Conservation (phyloP, 148 eudicot species). For the Beta vulgaris region DNA sequence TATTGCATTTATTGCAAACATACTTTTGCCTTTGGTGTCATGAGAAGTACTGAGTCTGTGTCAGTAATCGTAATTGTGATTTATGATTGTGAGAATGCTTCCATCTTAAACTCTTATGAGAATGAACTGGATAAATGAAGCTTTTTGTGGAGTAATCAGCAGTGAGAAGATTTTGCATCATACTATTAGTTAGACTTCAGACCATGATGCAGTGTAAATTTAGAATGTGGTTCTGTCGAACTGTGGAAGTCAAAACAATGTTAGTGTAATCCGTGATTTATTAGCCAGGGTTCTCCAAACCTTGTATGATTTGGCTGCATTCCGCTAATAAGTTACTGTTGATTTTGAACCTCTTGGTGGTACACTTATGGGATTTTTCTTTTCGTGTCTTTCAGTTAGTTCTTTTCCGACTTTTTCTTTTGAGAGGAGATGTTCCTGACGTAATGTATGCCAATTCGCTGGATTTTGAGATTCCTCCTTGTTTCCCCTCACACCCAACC, state of each 20-base stretch:
- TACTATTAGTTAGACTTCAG: background rate
- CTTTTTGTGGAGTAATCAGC: background rate
- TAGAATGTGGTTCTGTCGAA: background rate
- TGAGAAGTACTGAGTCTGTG: background rate
- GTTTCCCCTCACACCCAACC: too few species aligned
- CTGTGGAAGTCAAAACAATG: background rate
- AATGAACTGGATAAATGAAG: background rate
- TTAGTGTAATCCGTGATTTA: background rate
- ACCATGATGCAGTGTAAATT: background rate
- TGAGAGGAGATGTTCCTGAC: background rate
- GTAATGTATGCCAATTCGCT: background rate
- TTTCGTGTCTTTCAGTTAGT: too few species aligned
- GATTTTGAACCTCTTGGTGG: too few species aligned
- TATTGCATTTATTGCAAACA: background rate
- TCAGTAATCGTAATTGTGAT: background rate
- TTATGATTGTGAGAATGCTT: background rate
- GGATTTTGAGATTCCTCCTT: too few species aligned
- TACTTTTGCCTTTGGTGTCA: background rate
- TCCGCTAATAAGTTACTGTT: too few species aligned
- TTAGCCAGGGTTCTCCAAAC: background rate
- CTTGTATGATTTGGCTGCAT: background rate
- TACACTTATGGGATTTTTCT: too few species aligned
- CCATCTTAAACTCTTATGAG: background rate
- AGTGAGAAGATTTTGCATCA: background rate
- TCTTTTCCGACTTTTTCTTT: too few species aligned